Base-by-base conservation (phyloP, 2,329 filamentous ascomycete genomes). In the Orbilia oligospora region DNA sequence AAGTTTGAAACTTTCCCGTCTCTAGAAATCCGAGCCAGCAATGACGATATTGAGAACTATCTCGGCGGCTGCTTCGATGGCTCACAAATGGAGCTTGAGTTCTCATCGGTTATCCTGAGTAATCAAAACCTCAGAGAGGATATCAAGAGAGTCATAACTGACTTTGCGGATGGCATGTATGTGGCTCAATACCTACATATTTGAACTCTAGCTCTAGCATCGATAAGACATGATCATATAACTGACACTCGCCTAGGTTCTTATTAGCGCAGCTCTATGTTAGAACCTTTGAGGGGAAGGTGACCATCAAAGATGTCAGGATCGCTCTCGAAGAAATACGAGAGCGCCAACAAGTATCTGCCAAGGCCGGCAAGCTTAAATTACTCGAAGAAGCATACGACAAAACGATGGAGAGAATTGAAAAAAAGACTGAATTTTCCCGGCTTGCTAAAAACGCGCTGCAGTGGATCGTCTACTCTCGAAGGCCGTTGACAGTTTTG, bases 151-250 rank as follows among this genome's bases (percentile, higher is more conserved):
- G 14, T 9, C 20, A 38, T 38, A 38, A 38, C 20, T 6, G 46
- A 16, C 8, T 22, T 5, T 20, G 44, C 38, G 9, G 61, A 51
- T 20, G 61, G 61, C 16, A 66, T 66, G 61, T 66, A 66, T 14
- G 44, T 65, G 44, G 3, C 44, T 8, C 5, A 10, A 38, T 38
- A n/a, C n/a, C n/a, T n/a, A n/a, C n/a, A n/a, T n/a, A 38, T 33
- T 0, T 18, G 4, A 9, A 65, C 24, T 30, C 46, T 12, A n/a
- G n/a, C n/a, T n/a, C n/a, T n/a, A n/a, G n/a, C n/a, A n/a, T n/a
- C n/a, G n/a, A n/a, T n/a, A n/a, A n/a, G n/a, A n/a, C n/a, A n/a
- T n/a, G n/a, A n/a, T n/a, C n/a, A n/a, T n/a, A n/a, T n/a, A n/a
- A n/a, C n/a, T 38, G 8, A 38, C 8, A 53, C 9, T 24, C 9